Percentiles rank a stretch among this genome's conserved stretches.
Conservation (phyloP, 2,329 filamentous ascomycete species). For the Beauveria australis region DNA sequence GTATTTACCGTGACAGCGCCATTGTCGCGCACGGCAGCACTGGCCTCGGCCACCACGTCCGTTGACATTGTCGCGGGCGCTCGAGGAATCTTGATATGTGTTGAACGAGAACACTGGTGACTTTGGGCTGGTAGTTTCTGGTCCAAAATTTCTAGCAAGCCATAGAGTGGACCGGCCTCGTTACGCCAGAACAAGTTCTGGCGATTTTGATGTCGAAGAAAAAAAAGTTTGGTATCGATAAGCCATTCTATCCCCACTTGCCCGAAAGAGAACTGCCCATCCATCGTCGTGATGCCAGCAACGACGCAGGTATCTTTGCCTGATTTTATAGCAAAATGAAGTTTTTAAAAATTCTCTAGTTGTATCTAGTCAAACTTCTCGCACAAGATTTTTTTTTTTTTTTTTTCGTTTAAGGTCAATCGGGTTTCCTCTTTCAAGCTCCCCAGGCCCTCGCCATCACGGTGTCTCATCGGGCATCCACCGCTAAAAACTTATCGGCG, state of each 20-base stretch:
- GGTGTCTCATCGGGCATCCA: constrained; percentile 4
- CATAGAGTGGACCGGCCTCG: not conserved
- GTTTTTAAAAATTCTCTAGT: too few relatives aligned
- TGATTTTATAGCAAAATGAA: too few relatives aligned
- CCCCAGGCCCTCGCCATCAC: not conserved
- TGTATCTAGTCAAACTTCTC: not conserved
- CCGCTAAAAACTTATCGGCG: constrained; percentile 11
- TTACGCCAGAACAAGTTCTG: not conserved
- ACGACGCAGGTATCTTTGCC: too few relatives aligned
- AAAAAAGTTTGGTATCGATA: constrained; percentile 11
- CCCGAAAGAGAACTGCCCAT: not conserved
- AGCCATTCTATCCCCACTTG: not conserved
- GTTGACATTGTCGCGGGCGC: not conserved
- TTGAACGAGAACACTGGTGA: not conserved
- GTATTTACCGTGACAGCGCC: constrained; percentile 42
- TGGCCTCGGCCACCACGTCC: constrained; percentile 16
- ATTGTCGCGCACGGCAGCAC: constrained; percentile 36
- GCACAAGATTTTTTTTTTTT: too few relatives aligned
- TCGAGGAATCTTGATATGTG: not conserved
- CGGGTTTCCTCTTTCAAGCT: not conserved
- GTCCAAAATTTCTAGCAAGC: not conserved
- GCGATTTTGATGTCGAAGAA: not conserved
- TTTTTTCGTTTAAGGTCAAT: too few relatives aligned
- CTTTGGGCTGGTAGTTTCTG: not conserved
- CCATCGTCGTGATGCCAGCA: too few relatives aligned